Conservation (phyloP, 2,329 filamentous ascomycete species). For the Aspergillus sp. region DNA sequence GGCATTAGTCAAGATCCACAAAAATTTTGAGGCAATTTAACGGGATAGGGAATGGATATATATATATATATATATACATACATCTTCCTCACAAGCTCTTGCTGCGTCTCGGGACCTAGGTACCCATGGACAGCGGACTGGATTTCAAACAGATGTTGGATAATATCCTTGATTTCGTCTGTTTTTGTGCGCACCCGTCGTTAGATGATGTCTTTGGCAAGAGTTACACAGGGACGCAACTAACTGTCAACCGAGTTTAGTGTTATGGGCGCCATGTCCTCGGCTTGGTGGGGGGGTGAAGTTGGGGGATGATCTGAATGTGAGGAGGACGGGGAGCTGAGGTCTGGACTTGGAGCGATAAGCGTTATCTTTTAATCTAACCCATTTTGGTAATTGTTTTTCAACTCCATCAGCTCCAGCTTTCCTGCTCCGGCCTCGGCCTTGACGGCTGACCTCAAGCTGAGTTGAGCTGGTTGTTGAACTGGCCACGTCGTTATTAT, state of each 20-base stretch:
- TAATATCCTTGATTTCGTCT: slow-evolving; percentile 60
- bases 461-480: not conserved
- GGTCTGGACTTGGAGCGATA: not conserved
- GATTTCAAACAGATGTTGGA: slow-evolving; percentile 63
- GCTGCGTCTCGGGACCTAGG: slow-evolving; percentile 56
- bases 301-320: not conserved
- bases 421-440: too few relatives aligned
- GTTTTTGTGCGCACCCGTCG: not conserved
- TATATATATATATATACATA: too few relatives aligned
- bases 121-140: slow-evolving; percentile 61
- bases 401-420: not conserved
- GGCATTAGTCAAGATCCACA: not conserved
- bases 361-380: slow-evolving; percentile 2
- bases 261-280: slow-evolving; percentile 36
- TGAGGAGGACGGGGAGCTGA: not conserved
- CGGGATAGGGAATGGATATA: not conserved
- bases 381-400: slow-evolving; percentile 11
- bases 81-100: slow-evolving; percentile 60
- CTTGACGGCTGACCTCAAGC: too few relatives aligned
- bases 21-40: not conserved
- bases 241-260: slow-evolving; percentile 37
- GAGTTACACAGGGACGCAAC: slow-evolving; percentile 1
- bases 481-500: not conserved
- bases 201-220: not conserved
- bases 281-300: not conserved